Evolutionary conservation across 2,329 filamentous ascomycete genomes (phyloP), one percentile per base, ranked within the genome.

Genomic region (Aspergillus ochraceoroseus): DNA sequence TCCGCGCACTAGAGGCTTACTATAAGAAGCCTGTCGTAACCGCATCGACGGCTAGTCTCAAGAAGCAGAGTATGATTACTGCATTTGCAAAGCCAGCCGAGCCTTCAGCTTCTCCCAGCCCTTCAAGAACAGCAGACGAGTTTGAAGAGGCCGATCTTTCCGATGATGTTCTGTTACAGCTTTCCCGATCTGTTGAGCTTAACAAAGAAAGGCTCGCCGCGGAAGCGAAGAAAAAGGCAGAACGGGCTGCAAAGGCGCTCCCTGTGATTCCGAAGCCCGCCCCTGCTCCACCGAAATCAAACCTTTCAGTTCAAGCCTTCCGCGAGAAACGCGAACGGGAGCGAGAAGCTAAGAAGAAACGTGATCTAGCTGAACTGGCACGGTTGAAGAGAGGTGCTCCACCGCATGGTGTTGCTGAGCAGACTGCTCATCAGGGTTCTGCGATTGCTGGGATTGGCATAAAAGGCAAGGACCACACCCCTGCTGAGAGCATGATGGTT

Each of bases 401-500:
- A 31, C 63, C 77, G 5, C 67, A 73, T 35, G 70, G 74, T 43
- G 67, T 74, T 52, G 59, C 68, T 15, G 63, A 70, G 32, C 73
- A 76, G 20, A 81, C 81, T n/a, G 69, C 76, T 6, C 83, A 86
- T 43, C 86, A 88, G 59, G 87, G 87, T 2, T 92, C 87, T 43
- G 87, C 85, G 13, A 67, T 92, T 7, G 75, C 78, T 47, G 82
- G 82, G 17, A 74, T 94, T 34, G 78, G 84, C 23, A 72, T 88
- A 1, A 71, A 77, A 41, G 87, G 86, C 44, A 92, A 90, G 64
- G 87, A 92, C 39, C 84, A 90, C 56, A 75, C 78, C 2, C 76
- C 78, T 1, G 75, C 76, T 47, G 85, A 85, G 48, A 87, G 90
- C 49, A 87, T 96, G 63, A 95, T 96, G 87, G 86, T 95, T 28